Percentiles rank a stretch among this genome's conserved stretches.
phyloP scores from a whole-genome alignment of 352 stramenopile genomes.

The Phytophthora multivora region DNA sequence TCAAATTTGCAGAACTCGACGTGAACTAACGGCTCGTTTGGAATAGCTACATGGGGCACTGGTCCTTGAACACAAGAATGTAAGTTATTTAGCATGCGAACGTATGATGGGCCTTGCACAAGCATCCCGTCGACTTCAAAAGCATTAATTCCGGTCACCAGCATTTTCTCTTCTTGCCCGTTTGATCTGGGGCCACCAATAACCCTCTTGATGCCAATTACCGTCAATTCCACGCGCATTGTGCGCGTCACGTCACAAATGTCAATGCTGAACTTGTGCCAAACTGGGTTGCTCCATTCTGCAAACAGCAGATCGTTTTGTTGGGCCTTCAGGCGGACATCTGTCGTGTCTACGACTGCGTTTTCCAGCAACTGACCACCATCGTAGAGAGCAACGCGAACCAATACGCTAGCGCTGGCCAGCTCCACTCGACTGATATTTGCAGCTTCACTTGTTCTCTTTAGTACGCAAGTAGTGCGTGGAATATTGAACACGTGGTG shows the following conservation, averaged over 20 bases:
- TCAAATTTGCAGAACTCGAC: slow-evolving; percentile 66
- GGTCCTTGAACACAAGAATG: slow-evolving; percentile 65
- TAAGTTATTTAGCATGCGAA: slow-evolving; percentile 78
- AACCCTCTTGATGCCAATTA: slow-evolving; percentile 68
- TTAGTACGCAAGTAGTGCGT: slow-evolving; percentile 57
- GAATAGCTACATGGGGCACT: slow-evolving; percentile 65
- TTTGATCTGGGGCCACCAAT: slow-evolving; percentile 32
- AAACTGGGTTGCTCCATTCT: slow-evolving; percentile 70
- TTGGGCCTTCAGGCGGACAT: slow-evolving; percentile 70
- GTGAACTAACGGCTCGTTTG: slow-evolving; percentile 67
- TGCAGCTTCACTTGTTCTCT: slow-evolving; percentile 65
- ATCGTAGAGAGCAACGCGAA: slow-evolving; percentile 78
- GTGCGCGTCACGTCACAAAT: slow-evolving; percentile 72
- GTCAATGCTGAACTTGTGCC: slow-evolving; percentile 78
- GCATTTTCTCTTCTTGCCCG: slow-evolving; percentile 61
- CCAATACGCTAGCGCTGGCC: slow-evolving; percentile 63
- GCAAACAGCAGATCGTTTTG: slow-evolving; percentile 67
- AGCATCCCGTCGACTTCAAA: slow-evolving; percentile 78
- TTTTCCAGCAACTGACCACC: slow-evolving; percentile 67
- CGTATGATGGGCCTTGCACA: slow-evolving; percentile 60
- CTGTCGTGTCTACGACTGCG: slow-evolving; percentile 57
- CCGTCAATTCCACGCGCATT: slow-evolving; percentile 72
- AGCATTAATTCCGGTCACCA: slow-evolving; percentile 77
- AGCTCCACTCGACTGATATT: slow-evolving; percentile 48
- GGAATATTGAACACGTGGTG: slow-evolving; percentile 80